phyloP scores from a whole-genome alignment of 1,284 basidiomycete genomes.

The Malassezia furfur region DNA sequence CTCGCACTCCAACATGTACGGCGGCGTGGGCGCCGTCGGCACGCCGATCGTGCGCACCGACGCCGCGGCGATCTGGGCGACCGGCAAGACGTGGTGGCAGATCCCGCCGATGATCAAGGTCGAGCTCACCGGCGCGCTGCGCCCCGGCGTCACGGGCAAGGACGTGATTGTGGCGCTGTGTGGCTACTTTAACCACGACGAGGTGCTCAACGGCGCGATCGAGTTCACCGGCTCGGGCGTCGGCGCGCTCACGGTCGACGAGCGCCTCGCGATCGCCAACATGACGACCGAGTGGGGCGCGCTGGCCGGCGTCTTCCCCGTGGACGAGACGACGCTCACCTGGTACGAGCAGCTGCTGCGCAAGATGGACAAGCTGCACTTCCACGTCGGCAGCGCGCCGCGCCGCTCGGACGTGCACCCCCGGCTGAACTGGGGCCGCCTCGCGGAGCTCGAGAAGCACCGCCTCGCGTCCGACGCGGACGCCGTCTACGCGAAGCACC shows the following conservation, averaged over 20 bases:
- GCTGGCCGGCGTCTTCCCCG: constrained; percentile 86
- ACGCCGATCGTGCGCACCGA: constrained; percentile 76
- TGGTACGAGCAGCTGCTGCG: constrained; percentile 80
- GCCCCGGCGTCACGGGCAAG: constrained; percentile 89
- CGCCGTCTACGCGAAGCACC: constrained; percentile 76
- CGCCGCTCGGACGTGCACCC: constrained; percentile 62
- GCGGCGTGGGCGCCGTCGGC: constrained; percentile 90
- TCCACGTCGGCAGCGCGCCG: constrained; percentile 53
- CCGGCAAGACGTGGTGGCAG: constrained; percentile 99
- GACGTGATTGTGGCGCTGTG: constrained; percentile 97
- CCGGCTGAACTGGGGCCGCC: constrained; percentile 67
- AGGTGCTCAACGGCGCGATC: constrained; percentile 94
- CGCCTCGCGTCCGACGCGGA: constrained; percentile 64
- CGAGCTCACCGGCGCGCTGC: constrained; percentile 71
- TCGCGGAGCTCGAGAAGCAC: constrained; percentile 58
- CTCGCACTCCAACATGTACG: constrained; percentile 98
- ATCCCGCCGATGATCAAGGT: constrained; percentile 93
- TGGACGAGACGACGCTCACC: constrained; percentile 67
- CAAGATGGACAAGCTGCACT: constrained; percentile 70
- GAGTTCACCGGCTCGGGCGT: constrained; percentile 94
- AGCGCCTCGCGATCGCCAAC: constrained; percentile 71
- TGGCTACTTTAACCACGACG: constrained; percentile 90
- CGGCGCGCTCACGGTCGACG: constrained; percentile 70
- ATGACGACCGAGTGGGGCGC: constrained; percentile 99
- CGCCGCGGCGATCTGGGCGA: constrained; percentile 93